Conservation (phyloP, 2,329 filamentous ascomycete species). For the Clonostachys byssicola region DNA sequence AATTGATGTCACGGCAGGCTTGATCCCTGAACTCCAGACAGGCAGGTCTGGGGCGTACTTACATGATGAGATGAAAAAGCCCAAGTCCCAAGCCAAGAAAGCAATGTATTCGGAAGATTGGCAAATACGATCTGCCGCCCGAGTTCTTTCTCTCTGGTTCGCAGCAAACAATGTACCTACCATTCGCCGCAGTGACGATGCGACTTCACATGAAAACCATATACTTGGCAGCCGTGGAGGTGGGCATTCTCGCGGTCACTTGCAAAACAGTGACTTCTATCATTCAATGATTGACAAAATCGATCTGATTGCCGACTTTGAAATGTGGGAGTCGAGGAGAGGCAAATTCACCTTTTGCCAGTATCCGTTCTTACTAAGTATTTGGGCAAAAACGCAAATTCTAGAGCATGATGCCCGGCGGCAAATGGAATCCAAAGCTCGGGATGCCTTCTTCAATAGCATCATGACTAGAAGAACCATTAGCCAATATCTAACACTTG, state of each 20-base stretch:
- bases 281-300: constrained; percentile 80
- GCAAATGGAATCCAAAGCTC: constrained; percentile 84
- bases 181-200: constrained; percentile 24
- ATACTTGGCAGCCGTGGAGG: not conserved
- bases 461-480: constrained; percentile 72
- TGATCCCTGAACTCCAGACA: constrained; percentile 70
- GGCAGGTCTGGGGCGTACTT: constrained; percentile 66
- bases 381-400: constrained; percentile 89
- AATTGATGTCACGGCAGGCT: constrained; percentile 57
- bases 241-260: constrained; percentile 3
- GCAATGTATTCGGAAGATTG: constrained; percentile 75
- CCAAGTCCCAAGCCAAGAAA: constrained; percentile 50
- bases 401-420: constrained; percentile 82
- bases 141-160: constrained; percentile 77
- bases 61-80: constrained; percentile 70
- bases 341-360: constrained; percentile 85
- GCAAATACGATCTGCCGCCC: constrained; percentile 79
- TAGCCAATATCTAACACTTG: constrained; percentile 74
- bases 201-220: not conserved
- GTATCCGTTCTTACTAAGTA: constrained; percentile 86
- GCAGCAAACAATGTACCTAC: constrained; percentile 65
- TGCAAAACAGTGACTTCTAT: constrained; percentile 84
- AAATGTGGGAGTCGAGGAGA: constrained; percentile 75
- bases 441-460: constrained; percentile 87
- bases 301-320: constrained; percentile 83